phyloP scores from a whole-genome alignment of 345 rosid genomes.

The Hypericum perforatum region DNA sequence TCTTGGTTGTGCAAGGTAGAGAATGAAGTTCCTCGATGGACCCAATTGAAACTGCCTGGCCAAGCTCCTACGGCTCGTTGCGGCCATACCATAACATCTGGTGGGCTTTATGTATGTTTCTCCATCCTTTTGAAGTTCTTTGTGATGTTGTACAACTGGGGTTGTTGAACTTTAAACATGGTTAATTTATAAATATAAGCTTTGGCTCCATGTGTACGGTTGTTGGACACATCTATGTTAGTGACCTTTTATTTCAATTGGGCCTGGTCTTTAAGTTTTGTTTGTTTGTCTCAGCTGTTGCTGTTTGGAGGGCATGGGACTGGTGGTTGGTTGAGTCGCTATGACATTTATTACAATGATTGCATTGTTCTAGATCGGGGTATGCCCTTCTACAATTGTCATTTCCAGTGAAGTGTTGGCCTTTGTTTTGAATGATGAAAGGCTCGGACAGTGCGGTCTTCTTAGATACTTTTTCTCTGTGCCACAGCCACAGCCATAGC shows the following conservation, averaged over 20 bases:
- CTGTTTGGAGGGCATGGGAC: constrained; percentile 97
- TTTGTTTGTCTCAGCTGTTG: constrained; percentile 49
- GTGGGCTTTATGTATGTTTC: constrained; percentile 74
- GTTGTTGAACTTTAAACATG: no score
- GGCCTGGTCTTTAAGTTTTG: constrained; percentile 6
- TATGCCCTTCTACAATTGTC: constrained; percentile 21
- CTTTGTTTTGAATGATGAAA: background rate
- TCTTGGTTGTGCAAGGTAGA: constrained; percentile 82
- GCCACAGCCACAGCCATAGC: background rate
- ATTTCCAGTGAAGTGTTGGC: background rate
- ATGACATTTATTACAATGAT: constrained; percentile 87
- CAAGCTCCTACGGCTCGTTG: constrained; percentile 92
- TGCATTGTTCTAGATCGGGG: constrained; percentile 82
- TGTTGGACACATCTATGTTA: background rate
- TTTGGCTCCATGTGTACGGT: background rate
- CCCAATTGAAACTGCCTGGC: constrained; percentile 97
- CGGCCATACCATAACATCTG: constrained; percentile 86
- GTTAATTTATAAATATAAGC: no score
- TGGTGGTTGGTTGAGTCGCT: constrained; percentile 98
- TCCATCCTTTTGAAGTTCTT: constrained; percentile 6
- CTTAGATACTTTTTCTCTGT: no score
- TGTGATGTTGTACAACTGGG: no score
- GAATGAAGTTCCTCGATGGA: constrained; percentile 95
- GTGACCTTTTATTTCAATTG: background rate
- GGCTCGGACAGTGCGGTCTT: background rate